phyloP scores from a whole-genome alignment of 2,329 filamentous ascomycete species.

The Fusarium sp. region DNA sequence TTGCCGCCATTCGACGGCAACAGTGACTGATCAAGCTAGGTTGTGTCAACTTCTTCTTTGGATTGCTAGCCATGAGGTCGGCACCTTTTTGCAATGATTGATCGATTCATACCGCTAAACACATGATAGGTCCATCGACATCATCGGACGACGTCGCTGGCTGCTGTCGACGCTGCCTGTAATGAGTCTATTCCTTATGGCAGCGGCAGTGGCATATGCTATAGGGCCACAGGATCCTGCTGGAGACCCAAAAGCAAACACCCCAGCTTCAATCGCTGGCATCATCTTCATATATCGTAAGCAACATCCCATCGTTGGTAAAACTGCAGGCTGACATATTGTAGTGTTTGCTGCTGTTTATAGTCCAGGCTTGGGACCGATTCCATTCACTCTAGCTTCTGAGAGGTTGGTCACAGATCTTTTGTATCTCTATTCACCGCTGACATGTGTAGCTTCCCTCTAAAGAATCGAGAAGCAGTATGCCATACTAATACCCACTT shows the following conservation, averaged over 20 bases:
- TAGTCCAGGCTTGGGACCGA: constrained; percentile 56
- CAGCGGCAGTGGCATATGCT: constrained; percentile 21
- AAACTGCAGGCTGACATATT: not conserved
- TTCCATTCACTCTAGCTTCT: constrained; percentile 62
- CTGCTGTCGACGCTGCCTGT: constrained; percentile 56
- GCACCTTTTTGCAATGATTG: not conserved
- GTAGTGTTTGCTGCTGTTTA: constrained; percentile 56
- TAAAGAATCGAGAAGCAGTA: constrained; percentile 60
- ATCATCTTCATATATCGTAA: constrained; percentile 33
- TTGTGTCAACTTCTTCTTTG: constrained; percentile 54
- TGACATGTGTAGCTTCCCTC: constrained; percentile 53
- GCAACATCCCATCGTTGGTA: rapidly evolving
- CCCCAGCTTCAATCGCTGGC: constrained; percentile 7
- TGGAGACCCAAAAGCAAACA: not conserved
- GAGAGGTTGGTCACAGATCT: constrained; percentile 44
- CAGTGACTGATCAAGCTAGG: constrained; percentile 25
- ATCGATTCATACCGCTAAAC: not conserved
- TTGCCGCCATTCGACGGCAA: not conserved
- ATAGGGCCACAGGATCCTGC: constrained; percentile 20
- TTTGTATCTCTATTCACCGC: rapidly evolving
- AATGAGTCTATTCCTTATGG: constrained; percentile 49
- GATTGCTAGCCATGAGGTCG: constrained; percentile 50
- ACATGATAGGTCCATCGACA: constrained; percentile 45
- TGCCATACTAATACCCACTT: not conserved
- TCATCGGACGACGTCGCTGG: constrained; percentile 56